Evolutionary conservation across 371 early-diverging fungal species (phyloP).

Genomic region (Lichtheimia ornata): DNA sequence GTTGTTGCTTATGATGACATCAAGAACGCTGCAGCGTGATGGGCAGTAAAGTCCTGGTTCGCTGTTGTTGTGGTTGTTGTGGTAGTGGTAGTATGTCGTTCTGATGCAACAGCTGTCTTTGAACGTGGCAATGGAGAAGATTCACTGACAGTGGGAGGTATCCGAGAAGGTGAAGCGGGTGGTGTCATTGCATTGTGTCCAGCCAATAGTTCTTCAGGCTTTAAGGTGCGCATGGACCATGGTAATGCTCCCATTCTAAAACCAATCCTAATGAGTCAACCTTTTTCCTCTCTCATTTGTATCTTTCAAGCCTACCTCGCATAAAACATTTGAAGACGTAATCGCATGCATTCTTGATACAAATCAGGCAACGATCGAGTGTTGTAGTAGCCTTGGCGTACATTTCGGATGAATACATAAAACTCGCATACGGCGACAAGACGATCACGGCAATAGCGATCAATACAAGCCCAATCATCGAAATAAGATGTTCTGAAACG

Average conservation of each 20-base stretch:
- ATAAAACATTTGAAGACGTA: conserved; percentile 91
- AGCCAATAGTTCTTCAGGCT: conserved; percentile 16
- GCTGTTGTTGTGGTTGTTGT: too few relatives aligned
- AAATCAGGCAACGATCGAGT: conserved; percentile 75
- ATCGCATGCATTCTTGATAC: conserved; percentile 77
- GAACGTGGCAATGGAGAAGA: conserved; percentile 27
- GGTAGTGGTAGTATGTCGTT: not conserved
- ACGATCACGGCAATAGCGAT: conserved; percentile 87
- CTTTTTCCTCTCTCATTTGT: not conserved
- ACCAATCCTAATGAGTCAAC: not conserved
- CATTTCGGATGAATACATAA: conserved; percentile 87
- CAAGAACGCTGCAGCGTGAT: not conserved
- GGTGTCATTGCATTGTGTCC: conserved; percentile 17
- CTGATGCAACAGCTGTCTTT: not conserved
- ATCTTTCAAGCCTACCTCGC: conserved; percentile 43
- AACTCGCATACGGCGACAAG: conserved; percentile 92
- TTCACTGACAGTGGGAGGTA: conserved; percentile 27
- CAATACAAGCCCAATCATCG: conserved; percentile 89
- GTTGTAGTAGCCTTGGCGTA: conserved; percentile 83
- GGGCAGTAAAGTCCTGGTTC: not conserved
- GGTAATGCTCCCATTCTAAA: conserved; percentile 52
- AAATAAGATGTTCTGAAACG: conserved; percentile 79
- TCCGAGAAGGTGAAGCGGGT: conserved; percentile 14
- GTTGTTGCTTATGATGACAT: not conserved
- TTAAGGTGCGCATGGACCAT: conserved; percentile 36